These are phyloP conservation scores for Coprinopsis sp. DNA, from an alignment of 768 basidiomycete genomes.

Conservation along the genomic window DNA sequence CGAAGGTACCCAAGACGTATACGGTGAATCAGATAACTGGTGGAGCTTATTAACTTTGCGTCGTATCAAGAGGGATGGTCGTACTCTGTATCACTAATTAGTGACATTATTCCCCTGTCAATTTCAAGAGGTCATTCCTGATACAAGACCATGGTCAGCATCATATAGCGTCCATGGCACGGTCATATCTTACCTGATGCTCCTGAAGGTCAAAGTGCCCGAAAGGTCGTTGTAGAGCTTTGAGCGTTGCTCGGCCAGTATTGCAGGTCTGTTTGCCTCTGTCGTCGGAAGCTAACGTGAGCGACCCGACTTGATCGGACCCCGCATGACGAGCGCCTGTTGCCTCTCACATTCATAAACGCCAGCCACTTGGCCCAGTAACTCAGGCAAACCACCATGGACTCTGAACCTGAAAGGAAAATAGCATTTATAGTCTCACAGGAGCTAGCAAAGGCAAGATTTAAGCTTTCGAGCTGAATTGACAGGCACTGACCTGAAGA, in stretches of 20 bases:
- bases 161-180: too few relatives aligned
- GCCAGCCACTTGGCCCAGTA: too few relatives aligned
- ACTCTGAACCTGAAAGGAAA: neutral
- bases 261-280: too few relatives aligned
- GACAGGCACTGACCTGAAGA: neutral
- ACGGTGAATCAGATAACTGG: conserved; percentile 72
- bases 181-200: too few relatives aligned
- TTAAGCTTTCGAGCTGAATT: neutral
- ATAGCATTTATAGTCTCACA: conserved; percentile 54
- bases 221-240: too few relatives aligned
- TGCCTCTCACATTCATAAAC: too few relatives aligned
- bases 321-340: too few relatives aligned
- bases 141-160: too few relatives aligned
- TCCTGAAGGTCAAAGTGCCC: too few relatives aligned
- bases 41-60: neutral
- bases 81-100: conserved; percentile 8
- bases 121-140: neutral
- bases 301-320: too few relatives aligned
- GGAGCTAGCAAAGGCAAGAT: conserved; percentile 47
- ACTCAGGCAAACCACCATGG: neutral
- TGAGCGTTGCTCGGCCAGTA: too few relatives aligned
- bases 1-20: conserved; percentile 86
- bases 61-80: neutral
- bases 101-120: neutral
- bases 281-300: too few relatives aligned